These are phyloP conservation scores for Epichloe hybrida DNA, from an alignment of 2,329 filamentous ascomycete genomes.

Conservation along the genomic window DNA sequence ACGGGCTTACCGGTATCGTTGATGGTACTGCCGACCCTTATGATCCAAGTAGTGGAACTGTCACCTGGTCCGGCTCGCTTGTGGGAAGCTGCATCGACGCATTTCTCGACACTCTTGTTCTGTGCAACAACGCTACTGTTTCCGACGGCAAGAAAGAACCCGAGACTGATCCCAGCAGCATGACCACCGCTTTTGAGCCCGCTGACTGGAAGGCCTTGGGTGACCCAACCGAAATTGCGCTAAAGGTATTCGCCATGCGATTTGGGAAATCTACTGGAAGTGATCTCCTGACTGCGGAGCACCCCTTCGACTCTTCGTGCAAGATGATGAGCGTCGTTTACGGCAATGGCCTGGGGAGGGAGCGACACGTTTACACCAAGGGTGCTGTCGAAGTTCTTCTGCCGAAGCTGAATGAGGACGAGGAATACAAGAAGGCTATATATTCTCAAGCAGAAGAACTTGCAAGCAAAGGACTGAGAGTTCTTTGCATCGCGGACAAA, in stretches of 20 bases:
- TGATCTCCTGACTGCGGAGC: constrained; percentile 45
- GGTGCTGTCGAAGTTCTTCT: constrained; percentile 45
- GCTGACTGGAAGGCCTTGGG: constrained; percentile 45
- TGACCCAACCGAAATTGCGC: constrained; percentile 60
- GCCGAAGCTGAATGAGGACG: constrained; percentile 34
- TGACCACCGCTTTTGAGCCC: constrained; percentile 29
- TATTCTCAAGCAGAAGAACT: constrained; percentile 39
- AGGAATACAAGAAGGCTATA: constrained; percentile 32
- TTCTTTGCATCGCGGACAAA: constrained; percentile 51
- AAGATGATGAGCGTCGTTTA: constrained; percentile 67
- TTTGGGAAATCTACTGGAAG: constrained; percentile 39
- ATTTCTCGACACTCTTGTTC: constrained; percentile 41
- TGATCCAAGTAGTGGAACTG: constrained; percentile 43
- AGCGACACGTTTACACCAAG: constrained; percentile 38
- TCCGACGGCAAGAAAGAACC: constrained; percentile 33
- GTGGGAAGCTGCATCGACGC: constrained; percentile 27
- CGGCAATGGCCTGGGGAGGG: constrained; percentile 19
- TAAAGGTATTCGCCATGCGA: constrained; percentile 59
- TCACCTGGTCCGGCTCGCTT: constrained; percentile 29
- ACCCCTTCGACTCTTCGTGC: constrained; percentile 59
- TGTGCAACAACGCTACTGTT: constrained; percentile 47
- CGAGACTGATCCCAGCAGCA: constrained; percentile 33
- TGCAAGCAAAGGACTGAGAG: constrained; percentile 50
- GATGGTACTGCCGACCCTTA: constrained; percentile 44
- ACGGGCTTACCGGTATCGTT: constrained; percentile 37